Evolutionary conservation across 2,329 filamentous ascomycete species (phyloP), one percentile per base, ranked within the genome.

Genomic region (Zalaria obscura): DNA sequence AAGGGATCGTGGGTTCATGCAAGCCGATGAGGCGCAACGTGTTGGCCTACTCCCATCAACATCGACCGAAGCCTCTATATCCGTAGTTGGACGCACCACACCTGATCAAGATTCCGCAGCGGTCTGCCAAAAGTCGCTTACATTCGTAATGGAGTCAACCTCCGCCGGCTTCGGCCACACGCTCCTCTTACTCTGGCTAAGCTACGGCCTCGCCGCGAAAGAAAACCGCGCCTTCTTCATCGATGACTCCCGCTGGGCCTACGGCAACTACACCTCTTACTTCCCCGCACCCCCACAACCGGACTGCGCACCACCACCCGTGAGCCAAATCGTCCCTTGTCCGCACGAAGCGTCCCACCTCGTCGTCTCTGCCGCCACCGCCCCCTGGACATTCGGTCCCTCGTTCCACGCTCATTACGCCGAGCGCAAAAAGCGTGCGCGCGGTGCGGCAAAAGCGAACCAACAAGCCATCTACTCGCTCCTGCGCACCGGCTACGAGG

Each of bases 181-280:
- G 1, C 61, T 94, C 45, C 78, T 93, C 72, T 73, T 79, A 54
- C 57, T 93, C 42, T 94, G 86, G 85, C 80, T 81, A 52, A 80
- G 84, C 26, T 93, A 91, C 55, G 83, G 83, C 3, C 63, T 93
- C 41, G 84, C 86, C 2, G 69, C 80, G 55, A 73, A 78, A 45
- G 82, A 93, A 56, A 75, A 74, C 9, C 70, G 85, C 25, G 69
- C 76, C 1, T 93, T 93, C 60, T 93, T 93, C 63, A 68, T 93
- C 47, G 84, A 93, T 52, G 86, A 93, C 60, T 76, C 80, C 5
- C 72, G 80, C 49, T 93, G 87, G 73, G 78, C 81, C 1, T 91
- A 91, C 52, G 86, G 86, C 6, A 69, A 71, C 40, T 93, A 84
- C 54, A 71, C 70, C 1, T 70, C 75, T 39, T 85, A 83, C 52